Base-by-base conservation (phyloP, 2,329 filamentous ascomycete genomes). In the Aspergillus oerlinghausenensis region DNA sequence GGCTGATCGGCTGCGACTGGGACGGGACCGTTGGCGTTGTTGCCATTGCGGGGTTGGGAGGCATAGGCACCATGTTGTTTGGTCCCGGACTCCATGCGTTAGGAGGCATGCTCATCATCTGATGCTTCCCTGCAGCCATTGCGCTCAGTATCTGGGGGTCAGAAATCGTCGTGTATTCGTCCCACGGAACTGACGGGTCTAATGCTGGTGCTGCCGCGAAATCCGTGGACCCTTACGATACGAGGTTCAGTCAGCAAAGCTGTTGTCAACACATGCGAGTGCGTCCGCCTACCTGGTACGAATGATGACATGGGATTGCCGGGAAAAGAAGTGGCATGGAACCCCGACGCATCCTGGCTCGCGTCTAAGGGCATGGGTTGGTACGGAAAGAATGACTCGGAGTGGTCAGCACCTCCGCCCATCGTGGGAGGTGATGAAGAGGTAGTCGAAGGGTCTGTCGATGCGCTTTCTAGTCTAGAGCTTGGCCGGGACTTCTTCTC, bases 401-500 rank as follows among this genome's bases (percentile, higher is more conserved):
- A 60, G 23, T 72, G 69, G 5, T 76, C 73, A 8, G 66, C 54
- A 17, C 67, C 63, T 29, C 67, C 56, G 25, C 64, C 68, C 29
- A 60, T 52, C 6, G 65, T 68, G 6, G 70, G 68, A n/a, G 73
- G 70, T 23, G 81, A 81, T 10, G 81, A 80, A 3, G 81, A 80
- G 7, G 80, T 74, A 9, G 75, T 75, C 10, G 81, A 80, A 11
- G 75, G 75, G 28, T 79, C 76, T 9, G 76, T 72, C 4, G 75
- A 73, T 25, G 68, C 71, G 3, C 71, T 69, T 47, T 82, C 80
- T 21, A 73, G 59, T 54, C 79, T 80, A 9, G 75, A 75, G 35
- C 62, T 73, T 23, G 75, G 70, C 29, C 78, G 76, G 43, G 76
- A 67, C 59, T 78, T 77, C 64, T 78, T 79, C 56, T 79, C 77